A percentile compares a stretch with the other conserved stretches of the same genome.
Conservation (phyloP, 305 asterid genomes). For the Rubia balearica region DNA sequence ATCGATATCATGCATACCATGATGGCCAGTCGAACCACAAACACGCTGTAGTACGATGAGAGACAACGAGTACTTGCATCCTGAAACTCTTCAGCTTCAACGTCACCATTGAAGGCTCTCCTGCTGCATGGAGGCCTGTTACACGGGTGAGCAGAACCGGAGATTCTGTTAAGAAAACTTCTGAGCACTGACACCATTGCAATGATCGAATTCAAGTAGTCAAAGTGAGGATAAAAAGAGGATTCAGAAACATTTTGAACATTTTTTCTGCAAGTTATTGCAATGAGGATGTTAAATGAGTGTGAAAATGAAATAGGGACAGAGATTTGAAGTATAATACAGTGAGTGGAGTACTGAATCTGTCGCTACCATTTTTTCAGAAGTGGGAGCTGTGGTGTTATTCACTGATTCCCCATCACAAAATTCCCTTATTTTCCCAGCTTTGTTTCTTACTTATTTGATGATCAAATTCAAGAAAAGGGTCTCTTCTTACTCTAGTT, state of each 20-base stretch:
- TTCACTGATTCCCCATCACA: constrained; percentile 29
- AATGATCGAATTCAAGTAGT: not conserved
- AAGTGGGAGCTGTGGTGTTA: constrained; percentile 28
- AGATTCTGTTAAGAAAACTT: constrained; percentile 22
- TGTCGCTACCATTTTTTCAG: constrained; percentile 22
- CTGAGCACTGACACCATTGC: constrained; percentile 30
- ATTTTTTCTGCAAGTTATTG: not conserved
- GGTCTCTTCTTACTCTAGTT: not conserved
- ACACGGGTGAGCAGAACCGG: constrained; percentile 26
- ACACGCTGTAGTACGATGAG: constrained; percentile 70
- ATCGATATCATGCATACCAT: constrained; percentile 38
- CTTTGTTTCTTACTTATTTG: not conserved
- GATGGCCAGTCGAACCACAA: constrained; percentile 83
- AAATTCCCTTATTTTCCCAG: constrained; percentile 8
- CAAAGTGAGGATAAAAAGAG: constrained; percentile 14
- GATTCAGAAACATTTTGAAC: constrained; percentile 1
- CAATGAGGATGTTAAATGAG: not conserved
- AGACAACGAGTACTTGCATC: constrained; percentile 49
- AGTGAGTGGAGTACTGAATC: not conserved
- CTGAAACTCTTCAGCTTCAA: constrained; percentile 59
- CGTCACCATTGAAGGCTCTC: constrained; percentile 39
- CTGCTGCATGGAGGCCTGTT: constrained; percentile 27
- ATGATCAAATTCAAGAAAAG: not conserved
- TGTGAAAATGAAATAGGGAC: not conserved
- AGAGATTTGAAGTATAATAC: not conserved